These are phyloP conservation scores for Lasiodiplodia hormozganensis DNA, from an alignment of 2,329 filamentous ascomycete genomes.

Conservation along the genomic window DNA sequence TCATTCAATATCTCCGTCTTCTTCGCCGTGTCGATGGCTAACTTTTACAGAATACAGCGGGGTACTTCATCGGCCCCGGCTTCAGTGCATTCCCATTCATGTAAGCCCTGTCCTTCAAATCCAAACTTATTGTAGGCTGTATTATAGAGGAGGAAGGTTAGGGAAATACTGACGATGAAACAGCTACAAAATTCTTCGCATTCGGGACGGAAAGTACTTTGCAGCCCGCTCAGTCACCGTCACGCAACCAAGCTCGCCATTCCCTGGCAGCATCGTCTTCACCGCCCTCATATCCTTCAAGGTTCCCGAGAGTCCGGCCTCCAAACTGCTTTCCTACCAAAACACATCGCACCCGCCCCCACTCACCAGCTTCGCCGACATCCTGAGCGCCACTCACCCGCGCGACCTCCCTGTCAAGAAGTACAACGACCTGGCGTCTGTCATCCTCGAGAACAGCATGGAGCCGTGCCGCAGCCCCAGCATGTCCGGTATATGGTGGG, in stretches of 20 bases:
- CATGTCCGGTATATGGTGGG: background rate
- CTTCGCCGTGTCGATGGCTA: background rate
- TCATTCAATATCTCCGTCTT: background rate
- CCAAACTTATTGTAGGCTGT: background rate
- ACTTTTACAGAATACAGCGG: slow-evolving; percentile 2
- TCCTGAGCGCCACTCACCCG: background rate
- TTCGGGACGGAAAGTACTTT: background rate
- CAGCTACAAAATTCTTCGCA: background rate
- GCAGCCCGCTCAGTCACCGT: background rate
- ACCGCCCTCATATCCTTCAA: slow-evolving; percentile 4
- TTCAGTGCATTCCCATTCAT: background rate
- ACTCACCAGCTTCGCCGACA: slow-evolving; percentile 1
- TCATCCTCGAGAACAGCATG: background rate
- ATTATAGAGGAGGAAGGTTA: background rate
- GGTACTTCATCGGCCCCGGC: background rate
- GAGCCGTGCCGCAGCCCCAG: background rate
- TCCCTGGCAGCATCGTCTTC: background rate
- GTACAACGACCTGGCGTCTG: background rate
- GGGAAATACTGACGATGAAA: background rate
- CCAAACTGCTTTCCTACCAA: background rate
- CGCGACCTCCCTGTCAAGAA: slow-evolving; percentile 2
- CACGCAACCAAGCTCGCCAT: background rate
- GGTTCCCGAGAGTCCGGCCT: background rate
- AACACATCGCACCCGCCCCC: background rate
- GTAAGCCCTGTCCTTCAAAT: background rate